Evolutionary conservation across 495 filamentous ascomycete genomes (phyloP), one percentile per base, ranked within the genome.

Genomic region (Aspergillus asperescens): DNA sequence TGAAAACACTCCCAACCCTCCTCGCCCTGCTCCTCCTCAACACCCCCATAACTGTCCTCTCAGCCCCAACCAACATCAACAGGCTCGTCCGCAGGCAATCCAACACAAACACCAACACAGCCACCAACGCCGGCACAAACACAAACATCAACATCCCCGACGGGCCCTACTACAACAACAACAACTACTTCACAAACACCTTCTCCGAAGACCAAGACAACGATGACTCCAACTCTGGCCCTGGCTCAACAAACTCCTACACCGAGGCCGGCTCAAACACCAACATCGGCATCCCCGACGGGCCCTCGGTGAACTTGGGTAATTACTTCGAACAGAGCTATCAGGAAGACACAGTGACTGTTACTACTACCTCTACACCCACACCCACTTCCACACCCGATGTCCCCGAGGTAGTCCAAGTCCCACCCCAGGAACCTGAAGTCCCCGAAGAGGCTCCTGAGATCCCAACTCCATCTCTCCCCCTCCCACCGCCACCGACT

Each of bases 21-120:
- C 49, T 75, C 55, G 68, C 64, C 56, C 63, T 73, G 5, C 19
- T 70, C 41, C 62, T 75, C 18, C 56, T 69, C 40, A 50, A 64
- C 29, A 64, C 62, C 27, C 69, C 70, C 24, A 57, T 61, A 9
- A 52, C 64, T 6, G 62, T 71, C 22, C 57, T 75, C 15, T 60
- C 72, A 12, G 62, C 61, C 15, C 72, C 66, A 4, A 37, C 62
- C 29, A 29, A 34, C 39, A 39, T 37, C 37, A 32, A 46, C 19
- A 32, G 24, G 16, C 43, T 62, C 15, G 23, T 38, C 32, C 40
- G 32, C 13, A 57, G 50, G 45, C 60, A 60, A 22, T 35, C 37
- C 23, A 34, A 18, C 39, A 23, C 48, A 31, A 43, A 35, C n/a
- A 5, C 16, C 1, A 16, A 23, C 19, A 35, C 32, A 7, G 2